Evolutionary conservation across 208 protist genomes (phyloP).

Genomic region (Crithidia mellificae): DNA sequence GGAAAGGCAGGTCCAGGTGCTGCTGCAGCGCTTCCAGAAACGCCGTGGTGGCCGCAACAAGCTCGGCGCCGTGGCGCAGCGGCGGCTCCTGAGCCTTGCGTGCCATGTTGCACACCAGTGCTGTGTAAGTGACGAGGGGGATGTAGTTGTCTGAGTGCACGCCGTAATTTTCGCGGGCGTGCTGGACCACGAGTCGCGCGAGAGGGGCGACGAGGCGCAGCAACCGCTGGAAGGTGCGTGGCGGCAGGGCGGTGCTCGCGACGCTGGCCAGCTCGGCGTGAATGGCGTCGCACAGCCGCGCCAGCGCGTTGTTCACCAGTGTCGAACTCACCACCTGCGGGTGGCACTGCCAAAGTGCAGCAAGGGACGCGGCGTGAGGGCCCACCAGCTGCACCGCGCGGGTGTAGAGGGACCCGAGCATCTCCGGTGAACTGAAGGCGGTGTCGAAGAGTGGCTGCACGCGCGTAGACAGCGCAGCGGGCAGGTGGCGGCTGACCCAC

Average conservation of each 20-base stretch:
- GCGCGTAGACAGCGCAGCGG: slow-evolving; percentile 25
- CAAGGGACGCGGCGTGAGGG: slow-evolving; percentile 50
- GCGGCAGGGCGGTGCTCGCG: neutral
- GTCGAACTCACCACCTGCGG: slow-evolving; percentile 32
- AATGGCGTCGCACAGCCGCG: slow-evolving; percentile 15
- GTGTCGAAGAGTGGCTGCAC: slow-evolving; percentile 25
- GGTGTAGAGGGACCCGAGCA: slow-evolving; percentile 54
- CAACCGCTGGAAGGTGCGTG: slow-evolving; percentile 24
- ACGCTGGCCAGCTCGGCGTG: slow-evolving; percentile 2
- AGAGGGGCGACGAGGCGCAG: slow-evolving; percentile 39
- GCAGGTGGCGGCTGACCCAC: slow-evolving; percentile 17
- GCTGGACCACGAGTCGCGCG: slow-evolving; percentile 26
- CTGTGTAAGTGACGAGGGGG: slow-evolving; percentile 51
- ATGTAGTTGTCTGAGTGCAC: slow-evolving; percentile 68
- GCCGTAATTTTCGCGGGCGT: slow-evolving; percentile 23
- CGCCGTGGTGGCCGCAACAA: slow-evolving; percentile 30
- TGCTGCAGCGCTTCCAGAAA: slow-evolving; percentile 65
- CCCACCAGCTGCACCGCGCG: slow-evolving; percentile 50
- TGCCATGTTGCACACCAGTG: slow-evolving; percentile 21
- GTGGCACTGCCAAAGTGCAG: slow-evolving; percentile 24
- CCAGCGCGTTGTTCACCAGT: slow-evolving; percentile 35
- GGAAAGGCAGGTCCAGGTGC: slow-evolving; percentile 77
- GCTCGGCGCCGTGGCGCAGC: slow-evolving; percentile 28
- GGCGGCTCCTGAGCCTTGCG: slow-evolving; percentile 23
- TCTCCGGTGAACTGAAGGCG: slow-evolving; percentile 17